Conservation (phyloP, 305 asterid genomes). For the Fraxinus velutina region DNA sequence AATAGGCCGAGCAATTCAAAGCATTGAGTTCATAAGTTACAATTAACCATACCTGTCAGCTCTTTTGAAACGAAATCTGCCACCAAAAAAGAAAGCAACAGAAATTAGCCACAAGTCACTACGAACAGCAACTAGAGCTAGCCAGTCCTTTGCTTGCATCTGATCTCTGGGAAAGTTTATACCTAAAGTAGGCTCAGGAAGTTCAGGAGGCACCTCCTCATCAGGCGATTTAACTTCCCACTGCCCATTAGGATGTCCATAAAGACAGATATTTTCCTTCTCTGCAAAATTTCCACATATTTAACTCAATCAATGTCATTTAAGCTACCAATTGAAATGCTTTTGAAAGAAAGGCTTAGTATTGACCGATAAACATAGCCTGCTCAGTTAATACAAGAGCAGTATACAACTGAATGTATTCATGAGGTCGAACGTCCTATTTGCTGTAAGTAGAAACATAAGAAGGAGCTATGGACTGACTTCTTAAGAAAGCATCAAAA, state of each 20-base stretch:
- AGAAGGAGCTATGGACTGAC: background rate
- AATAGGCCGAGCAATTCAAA: background rate
- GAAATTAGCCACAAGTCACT: constrained; percentile 48
- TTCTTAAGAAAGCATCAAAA: background rate
- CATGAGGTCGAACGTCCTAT: background rate
- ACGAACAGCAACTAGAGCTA: constrained; percentile 50
- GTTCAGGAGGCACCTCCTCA: constrained; percentile 54
- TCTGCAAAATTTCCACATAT: constrained; percentile 28
- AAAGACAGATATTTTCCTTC: constrained; percentile 50
- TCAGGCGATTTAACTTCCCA: constrained; percentile 55
- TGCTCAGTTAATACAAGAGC: background rate
- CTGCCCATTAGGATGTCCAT: constrained; percentile 42
- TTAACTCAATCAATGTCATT: background rate
- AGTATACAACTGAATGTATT: background rate
- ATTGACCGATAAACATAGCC: background rate
- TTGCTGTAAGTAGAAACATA: background rate
- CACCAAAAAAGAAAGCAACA: constrained; percentile 51
- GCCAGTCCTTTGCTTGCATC: constrained; percentile 49
- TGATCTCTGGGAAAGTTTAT: constrained; percentile 58
- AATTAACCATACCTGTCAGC: constrained; percentile 35
- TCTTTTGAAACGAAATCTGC: constrained; percentile 47
- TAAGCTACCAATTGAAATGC: background rate
- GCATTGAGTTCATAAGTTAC: background rate
- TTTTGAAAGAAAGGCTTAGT: background rate
- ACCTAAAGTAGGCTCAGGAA: constrained; percentile 55